Evolutionary conservation across 257 asterid species (phyloP).

Genomic region (Leptodermis oblonga): DNA sequence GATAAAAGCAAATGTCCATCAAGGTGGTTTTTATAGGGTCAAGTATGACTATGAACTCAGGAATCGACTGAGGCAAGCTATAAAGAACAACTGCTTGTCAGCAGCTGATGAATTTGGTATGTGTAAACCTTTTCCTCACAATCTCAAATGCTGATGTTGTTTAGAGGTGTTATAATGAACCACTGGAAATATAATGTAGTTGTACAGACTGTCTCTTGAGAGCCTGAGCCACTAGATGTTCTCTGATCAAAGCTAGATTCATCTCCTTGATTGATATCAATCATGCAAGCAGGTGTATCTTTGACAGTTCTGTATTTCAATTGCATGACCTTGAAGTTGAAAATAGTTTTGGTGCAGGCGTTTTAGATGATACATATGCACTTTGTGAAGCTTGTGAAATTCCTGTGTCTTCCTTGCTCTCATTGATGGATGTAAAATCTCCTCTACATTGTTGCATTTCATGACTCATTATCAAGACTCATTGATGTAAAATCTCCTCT

Average conservation of each 20-base stretch:
- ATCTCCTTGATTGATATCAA: neutral
- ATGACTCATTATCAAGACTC: conserved; percentile 31
- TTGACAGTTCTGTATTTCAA: neutral
- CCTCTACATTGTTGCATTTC: neutral
- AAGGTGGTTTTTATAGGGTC: conserved; percentile 77
- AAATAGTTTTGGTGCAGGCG: conserved; percentile 23
- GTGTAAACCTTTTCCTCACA: neutral
- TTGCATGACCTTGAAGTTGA: neutral
- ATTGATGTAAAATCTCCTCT: conserved; percentile 22
- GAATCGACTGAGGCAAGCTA: conserved; percentile 64
- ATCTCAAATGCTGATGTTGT: neutral
- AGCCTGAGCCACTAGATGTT: neutral
- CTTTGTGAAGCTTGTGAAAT: conserved; percentile 36
- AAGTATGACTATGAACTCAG: conserved; percentile 74
- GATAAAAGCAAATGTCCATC: conserved; percentile 66
- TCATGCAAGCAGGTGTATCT: neutral
- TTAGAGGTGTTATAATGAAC: neutral
- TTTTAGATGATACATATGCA: conserved; percentile 40
- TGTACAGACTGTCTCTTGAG: neutral
- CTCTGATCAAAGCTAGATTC: neutral
- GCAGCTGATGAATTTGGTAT: conserved; percentile 70
- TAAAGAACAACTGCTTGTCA: conserved; percentile 63
- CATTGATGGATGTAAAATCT: conserved; percentile 29
- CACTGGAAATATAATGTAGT: neutral
- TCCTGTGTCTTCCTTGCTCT: conserved; percentile 37